These are phyloP conservation scores for Scytalidium lignicola DNA, from an alignment of 2,329 filamentous ascomycete species.

Conservation along the genomic window DNA sequence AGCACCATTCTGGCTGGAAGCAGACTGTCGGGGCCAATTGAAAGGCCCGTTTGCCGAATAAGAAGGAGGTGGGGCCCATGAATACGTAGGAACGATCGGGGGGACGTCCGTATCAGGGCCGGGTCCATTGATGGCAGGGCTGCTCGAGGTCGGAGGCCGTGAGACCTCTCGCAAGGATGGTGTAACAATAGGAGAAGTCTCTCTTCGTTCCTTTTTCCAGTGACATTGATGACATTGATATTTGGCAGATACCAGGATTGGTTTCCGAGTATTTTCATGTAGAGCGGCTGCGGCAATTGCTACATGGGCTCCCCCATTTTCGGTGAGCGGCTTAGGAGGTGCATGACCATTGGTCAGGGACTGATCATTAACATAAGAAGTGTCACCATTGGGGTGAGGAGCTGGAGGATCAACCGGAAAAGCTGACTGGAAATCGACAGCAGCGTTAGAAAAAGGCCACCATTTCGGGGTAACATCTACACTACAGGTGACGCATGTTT, in stretches of 20 bases:
- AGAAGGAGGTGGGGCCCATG: conserved; percentile 33
- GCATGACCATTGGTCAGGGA: conserved; percentile 10
- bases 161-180: conserved; percentile 14
- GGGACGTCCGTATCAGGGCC: conserved; percentile 24
- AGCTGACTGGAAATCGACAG: conserved; percentile 1
- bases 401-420: conserved; percentile 1
- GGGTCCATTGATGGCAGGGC: conserved; percentile 21
- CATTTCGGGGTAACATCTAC: conserved; percentile 71
- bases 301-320: conserved; percentile 17
- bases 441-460: conserved; percentile 41
- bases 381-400: conserved; percentile 9
- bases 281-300: conserved; percentile 28
- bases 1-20: conserved; percentile 39
- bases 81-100: conserved; percentile 15
- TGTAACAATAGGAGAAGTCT: conserved; percentile 9
- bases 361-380: conserved; percentile 4
- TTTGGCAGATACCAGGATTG: conserved; percentile 31
- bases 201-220: conserved; percentile 39
- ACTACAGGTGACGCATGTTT: conserved; percentile 58
- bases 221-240: conserved; percentile 75
- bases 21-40: conserved; percentile 46
- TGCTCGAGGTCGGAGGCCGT: conserved; percentile 15
- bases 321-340: conserved; percentile 1
- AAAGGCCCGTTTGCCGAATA: conserved; percentile 34
- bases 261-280: conserved; percentile 19